Evolutionary conservation across 768 basidiomycete species (phyloP).

Genomic region (Crucibulum laeve): DNA sequence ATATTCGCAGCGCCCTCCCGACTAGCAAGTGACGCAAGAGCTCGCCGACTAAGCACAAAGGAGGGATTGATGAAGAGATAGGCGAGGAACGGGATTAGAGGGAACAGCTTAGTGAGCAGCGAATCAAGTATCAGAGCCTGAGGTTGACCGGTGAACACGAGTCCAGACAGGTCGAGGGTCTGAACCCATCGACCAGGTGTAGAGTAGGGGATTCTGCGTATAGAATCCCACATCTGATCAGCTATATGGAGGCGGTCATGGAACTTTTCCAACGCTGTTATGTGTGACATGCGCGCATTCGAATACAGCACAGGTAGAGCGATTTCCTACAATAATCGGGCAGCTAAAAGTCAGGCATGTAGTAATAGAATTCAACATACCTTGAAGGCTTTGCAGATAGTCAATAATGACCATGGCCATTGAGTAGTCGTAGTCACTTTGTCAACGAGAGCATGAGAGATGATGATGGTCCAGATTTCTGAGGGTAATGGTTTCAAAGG

Average conservation of each 20-base stretch:
- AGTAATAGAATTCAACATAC: slow-evolving; percentile 19
- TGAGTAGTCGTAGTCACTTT: slow-evolving; percentile 14
- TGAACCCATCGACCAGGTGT: slow-evolving; percentile 88
- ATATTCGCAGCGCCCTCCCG: slow-evolving; percentile 49
- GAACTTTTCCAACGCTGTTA: slow-evolving; percentile 51
- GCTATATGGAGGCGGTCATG: slow-evolving; percentile 51
- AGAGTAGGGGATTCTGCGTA: slow-evolving; percentile 82
- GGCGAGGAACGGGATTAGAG: slow-evolving; percentile 61
- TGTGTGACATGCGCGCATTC: slow-evolving; percentile 38
- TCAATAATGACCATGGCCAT: slow-evolving; percentile 30
- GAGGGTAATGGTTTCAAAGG: slow-evolving; percentile 53
- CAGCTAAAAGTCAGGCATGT: not conserved
- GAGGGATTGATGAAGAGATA: slow-evolving; percentile 49
- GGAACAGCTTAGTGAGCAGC: slow-evolving; percentile 59
- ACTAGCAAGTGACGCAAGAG: slow-evolving; percentile 43
- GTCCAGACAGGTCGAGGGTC: slow-evolving; percentile 60
- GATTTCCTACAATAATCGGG: slow-evolving; percentile 50
- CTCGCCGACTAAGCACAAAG: slow-evolving; percentile 58
- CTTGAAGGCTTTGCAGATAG: slow-evolving; percentile 43
- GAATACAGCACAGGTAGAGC: slow-evolving; percentile 65
- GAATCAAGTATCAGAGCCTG: slow-evolving; percentile 57
- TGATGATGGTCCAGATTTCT: slow-evolving; percentile 69
- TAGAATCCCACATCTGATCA: slow-evolving; percentile 84
- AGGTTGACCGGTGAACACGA: slow-evolving; percentile 38
- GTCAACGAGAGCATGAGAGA: slow-evolving; percentile 32